These are phyloP conservation scores for Lecanicillium sp. DNA, from an alignment of 2,329 filamentous ascomycete genomes.

Conservation along the genomic window DNA sequence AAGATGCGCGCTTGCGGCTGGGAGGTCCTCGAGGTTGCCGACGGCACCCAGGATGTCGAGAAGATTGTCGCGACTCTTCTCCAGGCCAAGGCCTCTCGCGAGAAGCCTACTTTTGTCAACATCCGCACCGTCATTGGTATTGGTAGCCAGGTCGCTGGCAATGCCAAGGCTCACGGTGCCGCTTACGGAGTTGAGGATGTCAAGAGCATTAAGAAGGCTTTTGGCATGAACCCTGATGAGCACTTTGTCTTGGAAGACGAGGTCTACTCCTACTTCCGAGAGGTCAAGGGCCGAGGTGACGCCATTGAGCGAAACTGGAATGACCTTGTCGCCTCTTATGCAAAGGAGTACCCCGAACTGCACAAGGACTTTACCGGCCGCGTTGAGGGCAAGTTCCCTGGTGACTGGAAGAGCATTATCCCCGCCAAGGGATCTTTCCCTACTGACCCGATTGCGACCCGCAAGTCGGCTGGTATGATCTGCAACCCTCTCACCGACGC, in stretches of 20 bases:
- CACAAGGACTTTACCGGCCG: conserved; percentile 39
- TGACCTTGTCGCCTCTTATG: conserved; percentile 32
- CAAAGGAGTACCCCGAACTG: conserved; percentile 38
- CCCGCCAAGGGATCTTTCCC: conserved; percentile 36
- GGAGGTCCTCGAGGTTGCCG: conserved; percentile 45
- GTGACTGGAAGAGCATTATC: conserved; percentile 41
- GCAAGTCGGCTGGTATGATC: conserved; percentile 39
- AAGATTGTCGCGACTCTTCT: conserved; percentile 34
- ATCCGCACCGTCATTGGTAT: conserved; percentile 43
- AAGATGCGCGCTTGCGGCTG: conserved; percentile 52
- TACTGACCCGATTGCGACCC: conserved; percentile 36
- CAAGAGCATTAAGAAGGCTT: conserved; percentile 19
- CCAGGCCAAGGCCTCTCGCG: conserved; percentile 25
- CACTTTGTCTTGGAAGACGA: conserved; percentile 31
- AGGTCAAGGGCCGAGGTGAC: conserved; percentile 33
- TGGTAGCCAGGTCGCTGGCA: conserved; percentile 32
- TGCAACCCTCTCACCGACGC: conserved; percentile 43
- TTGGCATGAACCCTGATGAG: conserved; percentile 20
- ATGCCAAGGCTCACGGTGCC: conserved; percentile 45
- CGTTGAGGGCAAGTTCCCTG: conserved; percentile 37
- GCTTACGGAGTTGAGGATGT: conserved; percentile 44
- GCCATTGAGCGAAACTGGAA: conserved; percentile 40
- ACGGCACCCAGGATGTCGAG: conserved; percentile 44
- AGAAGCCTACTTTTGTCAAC: conserved; percentile 47
- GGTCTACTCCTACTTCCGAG: conserved; percentile 43